These are phyloP conservation scores for Stagonosporopsis cucurbitacearum DNA, from an alignment of 2,329 filamentous ascomycete species.

Conservation along the genomic window DNA sequence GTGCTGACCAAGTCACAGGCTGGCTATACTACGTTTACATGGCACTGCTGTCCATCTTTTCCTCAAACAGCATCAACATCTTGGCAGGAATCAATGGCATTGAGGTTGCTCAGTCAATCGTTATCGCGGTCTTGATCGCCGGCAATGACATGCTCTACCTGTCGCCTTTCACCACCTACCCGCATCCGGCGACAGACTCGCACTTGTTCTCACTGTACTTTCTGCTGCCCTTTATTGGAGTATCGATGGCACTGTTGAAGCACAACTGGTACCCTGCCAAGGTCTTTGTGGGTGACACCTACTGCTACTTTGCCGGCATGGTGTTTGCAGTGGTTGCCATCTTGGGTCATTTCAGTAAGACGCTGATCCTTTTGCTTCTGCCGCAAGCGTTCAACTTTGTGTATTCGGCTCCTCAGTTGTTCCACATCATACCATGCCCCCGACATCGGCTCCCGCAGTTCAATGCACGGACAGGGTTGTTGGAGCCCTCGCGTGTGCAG, in stretches of 20 bases:
- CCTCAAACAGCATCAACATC: slow-evolving; percentile 98
- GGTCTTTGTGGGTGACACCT: slow-evolving; percentile 97
- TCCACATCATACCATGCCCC: slow-evolving; percentile 87
- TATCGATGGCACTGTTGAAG: slow-evolving; percentile 81
- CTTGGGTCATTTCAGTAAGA: slow-evolving; percentile 97
- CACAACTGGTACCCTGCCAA: slow-evolving; percentile 97
- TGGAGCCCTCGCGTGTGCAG: slow-evolving; percentile 84
- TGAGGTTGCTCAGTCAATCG: slow-evolving; percentile 91
- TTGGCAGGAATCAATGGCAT: slow-evolving; percentile 99
- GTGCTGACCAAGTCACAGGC: slow-evolving; percentile 41
- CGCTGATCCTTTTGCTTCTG: slow-evolving; percentile 84
- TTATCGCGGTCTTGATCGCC: slow-evolving; percentile 82
- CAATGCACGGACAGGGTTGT: slow-evolving; percentile 80
- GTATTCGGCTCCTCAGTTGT: slow-evolving; percentile 91
- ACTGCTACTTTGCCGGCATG: slow-evolving; percentile 99
- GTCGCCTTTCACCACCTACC: slow-evolving; percentile 72
- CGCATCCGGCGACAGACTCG: slow-evolving; percentile 92
- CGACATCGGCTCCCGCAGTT: slow-evolving; percentile 90
- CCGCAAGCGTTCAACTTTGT: slow-evolving; percentile 97
- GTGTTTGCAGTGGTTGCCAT: slow-evolving; percentile 97
- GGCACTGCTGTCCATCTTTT: slow-evolving; percentile 95
- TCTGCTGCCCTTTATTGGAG: slow-evolving; percentile 90
- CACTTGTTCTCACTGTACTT: slow-evolving; percentile 97
- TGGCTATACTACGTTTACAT: slow-evolving; percentile 91
- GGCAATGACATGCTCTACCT: slow-evolving; percentile 91